Conservation (phyloP, 495 filamentous ascomycete species). For the Penicillium longicatenatum region DNA sequence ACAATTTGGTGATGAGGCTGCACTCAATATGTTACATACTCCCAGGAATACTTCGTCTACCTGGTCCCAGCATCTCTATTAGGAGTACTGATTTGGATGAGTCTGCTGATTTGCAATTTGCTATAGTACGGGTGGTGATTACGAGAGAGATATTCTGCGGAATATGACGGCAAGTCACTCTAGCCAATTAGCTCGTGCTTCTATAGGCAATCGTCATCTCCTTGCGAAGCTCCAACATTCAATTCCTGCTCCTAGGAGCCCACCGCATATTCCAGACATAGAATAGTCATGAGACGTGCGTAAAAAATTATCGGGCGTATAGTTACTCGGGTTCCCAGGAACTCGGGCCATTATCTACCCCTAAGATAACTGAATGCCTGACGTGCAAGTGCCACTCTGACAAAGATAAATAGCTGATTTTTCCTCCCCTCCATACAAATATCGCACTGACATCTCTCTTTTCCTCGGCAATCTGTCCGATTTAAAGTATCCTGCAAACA, state of each 20-base stretch:
- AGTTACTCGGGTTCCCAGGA: conserved; percentile 5
- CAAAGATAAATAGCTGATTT: background rate
- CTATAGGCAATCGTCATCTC: background rate
- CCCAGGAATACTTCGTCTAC: conserved; percentile 8
- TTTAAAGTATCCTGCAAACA: background rate
- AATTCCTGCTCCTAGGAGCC: conserved; percentile 1
- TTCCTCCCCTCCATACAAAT: background rate
- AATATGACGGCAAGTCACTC: background rate
- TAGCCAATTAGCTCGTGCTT: background rate
- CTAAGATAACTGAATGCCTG: conserved; percentile 7
- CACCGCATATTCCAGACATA: background rate
- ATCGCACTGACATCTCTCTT: background rate
- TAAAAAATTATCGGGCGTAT: background rate
- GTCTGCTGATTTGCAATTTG: background rate
- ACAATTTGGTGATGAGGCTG: conserved; percentile 1
- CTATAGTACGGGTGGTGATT: background rate
- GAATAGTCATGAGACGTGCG: background rate
- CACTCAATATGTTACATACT: conserved; percentile 5
- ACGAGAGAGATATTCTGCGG: background rate
- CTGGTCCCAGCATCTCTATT: background rate
- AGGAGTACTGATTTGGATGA: conserved; percentile 3
- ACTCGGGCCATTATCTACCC: conserved; percentile 1
- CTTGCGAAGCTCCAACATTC: too few species aligned
- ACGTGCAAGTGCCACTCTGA: background rate
- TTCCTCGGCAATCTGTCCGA: background rate